Base-by-base conservation (phyloP, 768 basidiomycete genomes). In the Xanthoconium stramineum region DNA sequence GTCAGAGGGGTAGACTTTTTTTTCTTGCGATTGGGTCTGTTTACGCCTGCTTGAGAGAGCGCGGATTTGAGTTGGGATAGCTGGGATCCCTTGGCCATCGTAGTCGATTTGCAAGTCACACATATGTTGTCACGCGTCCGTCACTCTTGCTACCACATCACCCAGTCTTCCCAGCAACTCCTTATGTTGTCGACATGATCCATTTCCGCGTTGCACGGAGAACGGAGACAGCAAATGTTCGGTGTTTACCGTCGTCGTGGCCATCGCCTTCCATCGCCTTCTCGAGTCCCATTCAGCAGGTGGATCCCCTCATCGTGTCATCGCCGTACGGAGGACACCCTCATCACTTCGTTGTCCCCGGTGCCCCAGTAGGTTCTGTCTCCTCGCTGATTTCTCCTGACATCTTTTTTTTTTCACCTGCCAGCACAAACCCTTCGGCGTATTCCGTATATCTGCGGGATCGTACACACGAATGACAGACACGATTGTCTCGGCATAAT, bases 1-100 rank as follows among this genome's bases (percentile, higher is more conserved):
- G 80, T 76, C 43, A 78, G 71, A 5, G 71, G 72, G 1, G 78
- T 66, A 3, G 69, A 81, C 66, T 87, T 91, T 58, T 88, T 78
- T 72, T 92, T 93, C 72, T 88, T 86, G 9, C 78, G 74, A 20
- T 78, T 74, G 19, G 80, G 75, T 13, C 84, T 82, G 13, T 80
- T 80, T n/a, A 97, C 73, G 0, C 95, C 96, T 1, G 90, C 88
- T 40, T 87, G 79, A 1, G 83, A 80, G 40, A 98, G 79, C 11
- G 92, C 91, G 9, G 86, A 78, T 68, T 96, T 97, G 60, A 98
- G 86, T 75, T 98, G 94, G 30, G 84, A 77, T 20, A 98, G 81
- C 72, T 98, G 96, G 1, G 95, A 97, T 61, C 89, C 88, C 67
- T 88, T 92, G 43, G 80, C 83, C 63, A 62, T 62, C 45, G 53